Conservation (phyloP, 306 rosid species). For the Prunus davidiana region DNA sequence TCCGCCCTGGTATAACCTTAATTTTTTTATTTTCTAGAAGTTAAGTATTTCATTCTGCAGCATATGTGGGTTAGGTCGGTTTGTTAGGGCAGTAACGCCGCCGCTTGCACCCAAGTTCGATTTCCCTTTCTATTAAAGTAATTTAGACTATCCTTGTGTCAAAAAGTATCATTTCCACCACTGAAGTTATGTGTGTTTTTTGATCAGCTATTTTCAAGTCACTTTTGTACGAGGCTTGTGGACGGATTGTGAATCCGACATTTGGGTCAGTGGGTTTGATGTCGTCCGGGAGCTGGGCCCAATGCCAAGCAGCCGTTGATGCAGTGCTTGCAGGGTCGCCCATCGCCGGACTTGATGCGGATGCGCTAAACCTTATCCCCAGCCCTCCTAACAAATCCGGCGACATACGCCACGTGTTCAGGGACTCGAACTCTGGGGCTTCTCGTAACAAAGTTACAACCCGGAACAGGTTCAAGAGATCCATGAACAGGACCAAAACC, state of each 20-base stretch:
- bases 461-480: slow-evolving; percentile 36
- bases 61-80: no score
- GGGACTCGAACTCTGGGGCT: background rate
- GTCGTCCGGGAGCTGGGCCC: slow-evolving; percentile 48
- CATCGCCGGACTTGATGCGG: slow-evolving; percentile 13
- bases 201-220: slow-evolving; percentile 55
- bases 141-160: no score
- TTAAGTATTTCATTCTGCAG: no score
- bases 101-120: no score
- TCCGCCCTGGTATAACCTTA: slow-evolving; percentile 37
- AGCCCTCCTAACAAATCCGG: background rate
- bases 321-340: slow-evolving; percentile 41
- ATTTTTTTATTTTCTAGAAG: no score
- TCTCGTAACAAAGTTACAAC: slow-evolving; percentile 1
- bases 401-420: slow-evolving; percentile 48
- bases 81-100: no score
- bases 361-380: background rate
- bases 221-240: slow-evolving; percentile 63
- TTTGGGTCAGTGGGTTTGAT: slow-evolving; percentile 62
- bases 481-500: slow-evolving; percentile 1
- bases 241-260: slow-evolving; percentile 63
- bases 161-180: background rate
- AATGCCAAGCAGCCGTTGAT: slow-evolving; percentile 62
- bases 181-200: background rate
- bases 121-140: no score